Evolutionary conservation across 441 rosid species (phyloP).

Genomic region (Dalechampia spathulata): DNA sequence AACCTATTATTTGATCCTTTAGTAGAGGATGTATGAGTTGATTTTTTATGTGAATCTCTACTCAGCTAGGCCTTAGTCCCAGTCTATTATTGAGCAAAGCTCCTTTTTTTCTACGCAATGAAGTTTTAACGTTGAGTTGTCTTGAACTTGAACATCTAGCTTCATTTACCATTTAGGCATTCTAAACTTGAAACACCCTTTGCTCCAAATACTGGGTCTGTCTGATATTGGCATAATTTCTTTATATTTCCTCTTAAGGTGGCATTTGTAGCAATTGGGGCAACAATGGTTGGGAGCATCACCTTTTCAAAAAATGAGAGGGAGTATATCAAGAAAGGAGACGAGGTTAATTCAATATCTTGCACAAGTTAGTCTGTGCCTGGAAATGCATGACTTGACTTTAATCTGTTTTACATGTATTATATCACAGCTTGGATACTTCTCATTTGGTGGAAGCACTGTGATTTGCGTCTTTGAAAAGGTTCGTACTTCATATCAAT

Average conservation of each 20-base stretch:
- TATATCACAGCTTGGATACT: slow-evolving; percentile 70
- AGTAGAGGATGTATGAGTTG: no score
- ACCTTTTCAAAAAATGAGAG: slow-evolving; percentile 56
- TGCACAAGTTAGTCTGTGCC: neutral
- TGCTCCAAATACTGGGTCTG: neutral
- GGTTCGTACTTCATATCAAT: slow-evolving; percentile 33
- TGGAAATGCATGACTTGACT: neutral
- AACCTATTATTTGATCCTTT: no score
- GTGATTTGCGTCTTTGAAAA: slow-evolving; percentile 82
- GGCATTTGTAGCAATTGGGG: slow-evolving; percentile 94
- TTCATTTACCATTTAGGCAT: neutral
- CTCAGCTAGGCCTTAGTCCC: neutral
- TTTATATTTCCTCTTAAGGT: slow-evolving; percentile 40
- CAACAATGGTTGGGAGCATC: slow-evolving; percentile 96
- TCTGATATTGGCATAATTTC: neutral
- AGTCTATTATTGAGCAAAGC: neutral
- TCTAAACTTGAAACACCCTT: neutral
- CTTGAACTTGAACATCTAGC: neutral
- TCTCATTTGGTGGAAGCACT: slow-evolving; percentile 96
- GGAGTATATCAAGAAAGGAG: slow-evolving; percentile 65
- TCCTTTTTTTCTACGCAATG: neutral
- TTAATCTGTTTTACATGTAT: slow-evolving; percentile 13
- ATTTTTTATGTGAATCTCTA: neutral
- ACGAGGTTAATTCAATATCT: slow-evolving; percentile 40
- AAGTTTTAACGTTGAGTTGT: neutral